Evolutionary conservation across 2,329 filamentous ascomycete species (phyloP), one percentile per base, ranked within the genome.

Genomic region (Decorospora gaudefroyi): DNA sequence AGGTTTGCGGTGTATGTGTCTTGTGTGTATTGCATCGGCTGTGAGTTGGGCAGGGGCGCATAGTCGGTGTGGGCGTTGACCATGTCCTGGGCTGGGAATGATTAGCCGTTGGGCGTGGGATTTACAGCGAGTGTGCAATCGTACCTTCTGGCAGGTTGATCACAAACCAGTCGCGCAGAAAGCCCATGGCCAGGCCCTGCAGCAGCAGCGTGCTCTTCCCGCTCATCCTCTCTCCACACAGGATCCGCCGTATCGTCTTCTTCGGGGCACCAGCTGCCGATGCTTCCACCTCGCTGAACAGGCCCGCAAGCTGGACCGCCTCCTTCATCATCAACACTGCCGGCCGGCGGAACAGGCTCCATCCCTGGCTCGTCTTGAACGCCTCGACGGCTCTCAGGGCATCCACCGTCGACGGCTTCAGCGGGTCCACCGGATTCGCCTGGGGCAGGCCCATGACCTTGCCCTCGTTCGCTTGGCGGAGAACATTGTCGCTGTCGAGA

Each of bases 181-280:
- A 84, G 1, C 83, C 92, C 71, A 91, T 85, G 12, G 87, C 77
- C 80, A 95, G 83, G 26, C 87, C 87, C 74, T 97, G 91, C 31
- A 96, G 76, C 62, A 95, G 71, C 62, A 95, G 74, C 59, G 93
- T 83, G 68, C 88, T 96, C 81, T 97, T 99, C 23, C 93, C 93
- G 10, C 86, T 82, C 28, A 85, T 80, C 65, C 80, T 84, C 41
- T 83, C 80, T 3, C 93, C 93, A 30, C 81, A 84, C 35, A 96
- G 53, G 19, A 96, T 80, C 59, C 84, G 76, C 61, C 85, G 78
- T 46, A 83, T 60, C 10, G 78, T 80, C 69, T 79, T 73, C 70
- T 81, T 80, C 16, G 64, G 42, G 32, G 73, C 73, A 33, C 69
- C 73, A 8, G 76, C 75, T 6, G 83, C 78, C 6, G 75, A 70